Evolutionary conservation across 2,329 filamentous ascomycete genomes (phyloP).

Genomic region (Beauveria medogensis): DNA sequence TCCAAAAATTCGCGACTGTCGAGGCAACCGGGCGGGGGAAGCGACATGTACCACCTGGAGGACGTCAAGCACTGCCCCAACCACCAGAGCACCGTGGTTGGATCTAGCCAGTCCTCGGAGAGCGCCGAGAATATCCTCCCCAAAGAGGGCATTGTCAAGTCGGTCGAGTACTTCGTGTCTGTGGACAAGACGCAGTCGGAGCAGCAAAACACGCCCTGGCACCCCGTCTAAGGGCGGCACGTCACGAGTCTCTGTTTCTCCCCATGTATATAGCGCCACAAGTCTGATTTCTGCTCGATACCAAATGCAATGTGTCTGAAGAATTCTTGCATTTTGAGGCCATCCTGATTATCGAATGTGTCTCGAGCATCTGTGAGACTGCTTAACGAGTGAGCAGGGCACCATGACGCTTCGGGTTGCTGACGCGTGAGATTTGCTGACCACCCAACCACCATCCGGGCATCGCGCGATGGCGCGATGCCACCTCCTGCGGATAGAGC

Average conservation of each 20-base stretch:
- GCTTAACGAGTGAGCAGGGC: background rate
- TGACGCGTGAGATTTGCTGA: constrained; percentile 6
- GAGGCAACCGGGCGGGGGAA: constrained; percentile 15
- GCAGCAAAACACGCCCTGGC: constrained; percentile 7
- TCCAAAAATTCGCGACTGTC: background rate
- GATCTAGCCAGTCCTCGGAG: constrained; percentile 18
- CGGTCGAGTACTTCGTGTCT: constrained; percentile 32
- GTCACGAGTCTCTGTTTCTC: background rate
- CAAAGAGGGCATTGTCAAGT: constrained; percentile 30
- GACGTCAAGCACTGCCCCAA: constrained; percentile 23
- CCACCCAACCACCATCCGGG: background rate
- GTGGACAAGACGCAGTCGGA: constrained; percentile 20
- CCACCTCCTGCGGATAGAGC: background rate
- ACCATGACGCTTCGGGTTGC: background rate
- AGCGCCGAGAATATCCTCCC: constrained; percentile 33
- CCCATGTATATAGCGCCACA: background rate
- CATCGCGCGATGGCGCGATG: background rate
- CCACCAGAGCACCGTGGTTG: constrained; percentile 22
- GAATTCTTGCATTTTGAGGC: background rate
- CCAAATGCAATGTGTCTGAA: background rate
- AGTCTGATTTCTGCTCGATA: background rate
- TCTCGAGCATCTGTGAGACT: background rate
- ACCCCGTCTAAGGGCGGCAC: background rate
- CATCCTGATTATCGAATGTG: background rate
- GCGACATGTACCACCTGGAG: constrained; percentile 30